Base-by-base conservation (phyloP, 495 filamentous ascomycete species). In the Neurospora tetrasperma region DNA sequence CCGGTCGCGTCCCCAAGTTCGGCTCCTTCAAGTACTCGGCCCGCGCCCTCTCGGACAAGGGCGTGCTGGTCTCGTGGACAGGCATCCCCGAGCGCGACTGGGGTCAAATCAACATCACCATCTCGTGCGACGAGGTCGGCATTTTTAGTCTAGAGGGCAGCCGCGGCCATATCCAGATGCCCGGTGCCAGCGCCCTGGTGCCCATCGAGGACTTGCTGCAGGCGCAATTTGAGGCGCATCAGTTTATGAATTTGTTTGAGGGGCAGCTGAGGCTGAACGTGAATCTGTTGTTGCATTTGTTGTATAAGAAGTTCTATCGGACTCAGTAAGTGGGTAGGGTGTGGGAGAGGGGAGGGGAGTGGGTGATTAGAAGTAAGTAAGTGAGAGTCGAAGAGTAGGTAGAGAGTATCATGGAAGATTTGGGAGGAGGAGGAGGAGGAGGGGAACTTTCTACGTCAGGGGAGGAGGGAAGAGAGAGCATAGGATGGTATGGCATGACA, bases 291-390 rank as follows among this genome's bases (percentile, higher is more conserved):
- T 82, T 99, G 85, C 95, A 98, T 86, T 84, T 97, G 81, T 86
- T 99, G 70, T 97, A 98, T 85, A 94, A 93, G 88, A 99, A 99
- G 85, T 99, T 99, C 83, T 99, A 98, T 80, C 85, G 90, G 72
- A 92, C 92, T 72, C 89, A 91, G 78, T 31, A 31, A 31, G 27
- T 90, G 90, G 88, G 68, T 3, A 42, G 68, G 11, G 39, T 39
- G 39, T 7, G 39, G 39, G 39, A 54, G 23, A 41, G 62, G 18
- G 2, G 43, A 35, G 5, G 27, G 2, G 3, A 27, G 35, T 27
- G 16, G 43, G 35, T 6, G 35, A 38, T 38, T 46, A 5, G 18
- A 38, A 38, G 35, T 38, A 38, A 20, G 27, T 31, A 31, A 46
- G 43, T 46, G 18, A 46, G 43, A 20, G 43, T 3, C 16, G 8